Base-by-base conservation (phyloP, 2,329 filamentous ascomycete genomes). In the Alternaria metachromatica region DNA sequence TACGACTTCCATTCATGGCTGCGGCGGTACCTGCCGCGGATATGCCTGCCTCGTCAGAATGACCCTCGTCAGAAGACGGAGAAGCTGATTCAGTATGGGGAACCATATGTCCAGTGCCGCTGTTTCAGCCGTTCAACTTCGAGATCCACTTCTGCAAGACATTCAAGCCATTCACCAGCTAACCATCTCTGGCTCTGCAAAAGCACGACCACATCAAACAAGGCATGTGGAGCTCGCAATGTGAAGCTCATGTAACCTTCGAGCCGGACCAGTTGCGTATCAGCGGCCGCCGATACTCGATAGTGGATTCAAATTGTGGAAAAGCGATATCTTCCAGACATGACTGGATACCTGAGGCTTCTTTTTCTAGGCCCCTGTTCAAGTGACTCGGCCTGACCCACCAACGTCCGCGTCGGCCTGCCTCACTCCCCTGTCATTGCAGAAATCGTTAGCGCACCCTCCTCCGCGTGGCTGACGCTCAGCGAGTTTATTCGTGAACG, bases 401-500 rank as follows among this genome's bases (percentile, higher is more conserved):
- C 60, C 68, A 76, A 76, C 72, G 71, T 73, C 71, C 76, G 74
- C 71, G 66, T 76, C 70, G 57, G 71, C 67, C 73, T 69, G 73
- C 72, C 62, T 63, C 48, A 30, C 26, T 60, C 55, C 69, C 69
- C 62, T 71, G 70, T 72, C 66, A 62, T 26, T 53, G 55, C 67
- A 43, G 57, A 66, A 54, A 62, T 63, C 66, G 62, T 59, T 70
- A 72, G 65, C 67, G 68, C 54, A 53, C 41, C 57, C 67, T 65
- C 64, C 67, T 68, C 67, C 58, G 51, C 54, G 60, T 72, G 69
- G 70, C 68, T 70, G 62, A 65, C 58, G 55, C 51, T 62, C 59
- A 55, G 60, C 26, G 64, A 64, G 46, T 48, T 66, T 58, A 67
- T 72, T 73, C 69, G 72, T 62, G 53, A 63, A 67, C 67, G 67